Base-by-base conservation (phyloP, 371 early-diverging fungal genomes). In the Actinomortierella wolfii region DNA sequence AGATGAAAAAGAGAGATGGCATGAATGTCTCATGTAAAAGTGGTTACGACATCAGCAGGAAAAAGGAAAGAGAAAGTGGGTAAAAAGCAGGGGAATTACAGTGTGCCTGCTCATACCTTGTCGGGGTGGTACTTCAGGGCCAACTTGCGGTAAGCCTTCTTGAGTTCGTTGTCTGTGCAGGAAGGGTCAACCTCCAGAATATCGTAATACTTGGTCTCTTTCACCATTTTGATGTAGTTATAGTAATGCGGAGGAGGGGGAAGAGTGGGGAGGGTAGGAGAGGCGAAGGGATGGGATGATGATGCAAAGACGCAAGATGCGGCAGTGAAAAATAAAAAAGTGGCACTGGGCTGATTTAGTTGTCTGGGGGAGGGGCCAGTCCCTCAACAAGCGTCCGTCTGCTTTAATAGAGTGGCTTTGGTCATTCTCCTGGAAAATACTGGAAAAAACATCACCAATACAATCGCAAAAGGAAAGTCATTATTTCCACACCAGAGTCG, bases 121-220 rank as follows among this genome's bases (percentile, higher is more conserved):
- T 97, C 98, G 54, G 94, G 99, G 79, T 99, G 99, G 78, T 92
- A 97, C 82, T 95, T 96, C 80, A 94, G 87, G 5, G 98, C 98
- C 67, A 97, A 79, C 81, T 94, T 96, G 65, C 95, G 87, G 84
- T 94, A 97, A 26, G 98, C 94, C 83, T 90, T 94, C 78, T 90
- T 92, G 68, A 97, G 89, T 64, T 97, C 94, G 63, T 81, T 61
- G 42, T 96, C 97, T 48, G 86, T 78, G 56, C 97, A 96, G 20
- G 61, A 74, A 17, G 91, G 86, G 17, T 80, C 65, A 39, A 99
- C 92, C 65, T 90, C 97, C 24, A 99, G 89, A 28, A 90, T 76
- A 26, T 97, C 97, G 82, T 98, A 98, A 59, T 90, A 87, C 79
- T 87, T 94, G 62, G 92, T 89, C 62, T 93, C 93, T 64, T 87